Evolutionary conservation across 257 asterid genomes (phyloP), one percentile per base, ranked within the genome.

Genomic region (Thymus mandschuricus): DNA sequence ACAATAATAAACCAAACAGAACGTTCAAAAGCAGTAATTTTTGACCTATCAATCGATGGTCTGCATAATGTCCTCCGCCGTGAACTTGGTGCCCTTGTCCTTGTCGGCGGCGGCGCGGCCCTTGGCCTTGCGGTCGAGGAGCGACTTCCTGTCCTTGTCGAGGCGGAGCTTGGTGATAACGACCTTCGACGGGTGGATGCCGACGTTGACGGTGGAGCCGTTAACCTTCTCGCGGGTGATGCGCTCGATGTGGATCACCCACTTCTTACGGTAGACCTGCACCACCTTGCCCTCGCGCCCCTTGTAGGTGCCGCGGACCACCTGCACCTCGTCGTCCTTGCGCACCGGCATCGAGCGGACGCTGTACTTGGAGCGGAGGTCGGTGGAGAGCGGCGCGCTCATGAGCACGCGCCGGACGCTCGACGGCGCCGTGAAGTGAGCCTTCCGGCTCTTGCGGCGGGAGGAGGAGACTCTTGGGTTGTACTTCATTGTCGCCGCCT

Each of bases 181-280:
- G 0, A 86, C 92, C 64, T 91, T 91, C 44, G 92, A 85, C 0
- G 96, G 86, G 54, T 91, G 83, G 68, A 91, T 84, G 13, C 97
- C 97, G 13, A 91, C 97, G 50, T 91, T 91, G 46, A 91, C 97
- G 2, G 97, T 91, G 12, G 92, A 85, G 4, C 97, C 97, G 54
- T 91, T 86, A 0, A 89, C 96, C 87, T 91, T 89, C 85, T 87
- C 96, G 0, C 96, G 87, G 8, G 97, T 89, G 67, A 87, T 91
- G 6, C 97, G 86, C 74, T 91, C 97, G 59, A 89, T 80, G 73
- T 92, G 96, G 73, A 92, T 92, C n/a, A 87, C 97, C 97, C 97
- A 92, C 49, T 87, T 91, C 90, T 89, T 89, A 1, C 92, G 87
- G 86, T 91, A 91, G 0, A 89, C 96, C 80, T 87, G 96, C 31